phyloP scores from a whole-genome alignment of 768 basidiomycete species.

The Rickenella mellea region DNA sequence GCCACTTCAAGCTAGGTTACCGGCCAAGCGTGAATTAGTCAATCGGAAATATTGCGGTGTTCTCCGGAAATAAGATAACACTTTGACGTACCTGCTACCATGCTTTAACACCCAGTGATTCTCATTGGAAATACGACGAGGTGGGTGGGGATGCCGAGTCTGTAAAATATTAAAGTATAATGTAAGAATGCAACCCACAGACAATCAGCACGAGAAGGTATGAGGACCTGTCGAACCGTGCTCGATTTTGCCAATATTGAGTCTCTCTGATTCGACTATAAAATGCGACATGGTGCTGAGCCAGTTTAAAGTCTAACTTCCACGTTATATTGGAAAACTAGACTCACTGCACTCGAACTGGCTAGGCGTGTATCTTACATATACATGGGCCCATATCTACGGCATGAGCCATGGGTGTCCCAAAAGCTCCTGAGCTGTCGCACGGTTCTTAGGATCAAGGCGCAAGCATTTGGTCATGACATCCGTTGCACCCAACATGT shows the following conservation, averaged over 20 bases:
- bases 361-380: no score
- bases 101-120: slow-evolving; percentile 88
- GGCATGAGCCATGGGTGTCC: slow-evolving; percentile 2
- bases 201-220: slow-evolving; percentile 9
- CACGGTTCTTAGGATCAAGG: slow-evolving; percentile 6
- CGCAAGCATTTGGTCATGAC: slow-evolving; percentile 6
- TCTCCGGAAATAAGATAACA: background rate
- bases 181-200: slow-evolving; percentile 4
- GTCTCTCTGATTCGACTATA: no score
- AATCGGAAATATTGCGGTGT: background rate
- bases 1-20: slow-evolving; percentile 89
- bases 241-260: no score
- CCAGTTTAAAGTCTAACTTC: no score
- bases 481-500: background rate
- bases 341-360: no score
- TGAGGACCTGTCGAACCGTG: slow-evolving; percentile 68
- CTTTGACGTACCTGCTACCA: slow-evolving; percentile 49
- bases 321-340: no score
- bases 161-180: slow-evolving; percentile 16
- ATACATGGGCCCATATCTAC: no score
- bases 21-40: background rate
- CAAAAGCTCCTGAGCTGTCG: slow-evolving; percentile 4
- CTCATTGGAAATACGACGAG: slow-evolving; percentile 79
- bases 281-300: no score
- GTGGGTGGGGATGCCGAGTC: slow-evolving; percentile 62